Evolutionary conservation across 139 green algal genomes (phyloP), one percentile per base, ranked within the genome.

Genomic region (Chlamydomonas schloesseri): DNA sequence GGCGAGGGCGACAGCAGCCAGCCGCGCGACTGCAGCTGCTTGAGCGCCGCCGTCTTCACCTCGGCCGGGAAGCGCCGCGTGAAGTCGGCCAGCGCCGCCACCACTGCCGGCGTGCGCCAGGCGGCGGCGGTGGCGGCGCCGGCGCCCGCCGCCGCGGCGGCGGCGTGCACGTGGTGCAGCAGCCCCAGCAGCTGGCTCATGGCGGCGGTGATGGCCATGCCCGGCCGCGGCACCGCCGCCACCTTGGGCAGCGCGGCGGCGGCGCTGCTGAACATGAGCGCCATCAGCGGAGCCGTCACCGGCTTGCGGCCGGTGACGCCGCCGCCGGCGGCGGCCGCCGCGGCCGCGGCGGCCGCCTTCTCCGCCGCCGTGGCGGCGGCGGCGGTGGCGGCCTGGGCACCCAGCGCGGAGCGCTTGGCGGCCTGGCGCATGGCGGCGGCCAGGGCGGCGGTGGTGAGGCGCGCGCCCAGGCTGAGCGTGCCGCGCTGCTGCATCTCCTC

Each of bases 11-110:
- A 47, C 21, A 50, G n/a, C 65, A 85, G 50, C 79, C 79, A 85
- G 47, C 79, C 78, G 37, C 79, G 65, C 79, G 57, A 31, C 79
- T 85, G 79, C 67, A 85, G 70, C 79, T 85, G 79, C 79, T 69
- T 55, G 1, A 85, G 79, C 64, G 79, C 79, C 5, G 47, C 67
- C 0, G 67, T 31, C 67, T 85, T 85, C 47, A 42, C 20, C 47
- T 68, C 67, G 26, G 79, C 31, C 15, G 46, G 29, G 67, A 85
- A 85, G 50, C 79, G 79, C 28, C 31, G 23, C 42, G 47, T 67
- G 58, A 85, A 85, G 65, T 85, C 79, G 20, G 23, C 50, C 33
- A 85, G 46, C 31, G 79, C 55, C 31, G 64, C 65, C 67, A 76
- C 65, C 67, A 76, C 79, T 5, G 5, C 26, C 65, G 65, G n/a